phyloP scores from a whole-genome alignment of 352 stramenopile species.

The Pythium rhizo-oryzae region DNA sequence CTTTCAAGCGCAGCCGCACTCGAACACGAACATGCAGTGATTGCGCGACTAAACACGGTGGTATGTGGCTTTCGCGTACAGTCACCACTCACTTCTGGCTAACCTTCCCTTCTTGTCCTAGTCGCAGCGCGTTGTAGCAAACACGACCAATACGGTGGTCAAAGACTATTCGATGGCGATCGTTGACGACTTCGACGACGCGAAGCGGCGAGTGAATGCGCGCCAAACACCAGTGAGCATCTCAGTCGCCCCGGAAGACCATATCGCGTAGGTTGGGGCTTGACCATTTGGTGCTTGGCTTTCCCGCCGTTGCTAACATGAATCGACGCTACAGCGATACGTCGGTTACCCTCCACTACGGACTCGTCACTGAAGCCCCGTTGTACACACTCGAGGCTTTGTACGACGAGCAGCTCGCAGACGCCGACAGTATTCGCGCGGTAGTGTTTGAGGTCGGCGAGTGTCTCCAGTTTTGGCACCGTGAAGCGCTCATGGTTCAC shows the following conservation, averaged over 20 bases:
- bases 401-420: constrained; percentile 34
- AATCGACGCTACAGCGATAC: constrained; percentile 37
- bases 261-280: constrained; percentile 42
- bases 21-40: constrained; percentile 45
- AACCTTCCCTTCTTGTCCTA: neutral
- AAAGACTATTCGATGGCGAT: constrained; percentile 38
- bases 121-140: constrained; percentile 10
- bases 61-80: constrained; percentile 28
- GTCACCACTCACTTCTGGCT: neutral
- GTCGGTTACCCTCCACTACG: constrained; percentile 53
- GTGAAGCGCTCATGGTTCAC: constrained; percentile 50
- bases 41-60: constrained; percentile 42
- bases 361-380: constrained; percentile 57
- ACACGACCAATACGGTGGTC: neutral
- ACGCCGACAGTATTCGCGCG: constrained; percentile 31
- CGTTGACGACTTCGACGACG: constrained; percentile 56
- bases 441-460: constrained; percentile 50
- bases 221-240: constrained; percentile 21
- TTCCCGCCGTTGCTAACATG: neutral
- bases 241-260: constrained; percentile 46
- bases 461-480: constrained; percentile 64
- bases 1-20: constrained; percentile 42
- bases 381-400: constrained; percentile 52
- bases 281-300: neutral
- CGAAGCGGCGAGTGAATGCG: constrained; percentile 51